phyloP scores from a whole-genome alignment of 768 basidiomycete species.

The Sistotremastrum suecicum region DNA sequence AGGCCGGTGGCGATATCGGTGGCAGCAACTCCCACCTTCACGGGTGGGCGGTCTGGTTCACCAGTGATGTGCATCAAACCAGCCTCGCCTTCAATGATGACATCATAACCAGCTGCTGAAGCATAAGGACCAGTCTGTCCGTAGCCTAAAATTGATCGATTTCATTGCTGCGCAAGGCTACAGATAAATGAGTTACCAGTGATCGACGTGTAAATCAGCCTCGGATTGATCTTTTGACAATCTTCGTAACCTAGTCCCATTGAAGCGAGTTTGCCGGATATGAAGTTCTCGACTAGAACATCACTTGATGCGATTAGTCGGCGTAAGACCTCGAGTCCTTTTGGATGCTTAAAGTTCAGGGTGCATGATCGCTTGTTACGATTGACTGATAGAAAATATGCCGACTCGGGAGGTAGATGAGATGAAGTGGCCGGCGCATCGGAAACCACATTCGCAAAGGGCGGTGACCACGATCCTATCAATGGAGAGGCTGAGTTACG shows the following conservation, averaged over 20 bases:
- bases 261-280: constrained; percentile 70
- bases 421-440: constrained; percentile 35
- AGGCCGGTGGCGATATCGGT: constrained; percentile 83
- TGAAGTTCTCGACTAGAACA: constrained; percentile 81
- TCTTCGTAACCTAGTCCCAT: constrained; percentile 82
- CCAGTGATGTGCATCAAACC: constrained; percentile 95
- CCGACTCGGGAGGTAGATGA: constrained; percentile 77
- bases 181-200: constrained; percentile 39
- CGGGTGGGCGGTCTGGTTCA: constrained; percentile 72
- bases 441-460: constrained; percentile 23
- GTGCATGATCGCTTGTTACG: constrained; percentile 84
- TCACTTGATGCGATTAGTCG: constrained; percentile 63
- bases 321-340: constrained; percentile 63
- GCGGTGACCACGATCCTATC: constrained; percentile 21
- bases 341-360: constrained; percentile 69
- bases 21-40: constrained; percentile 90
- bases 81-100: constrained; percentile 77
- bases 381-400: constrained; percentile 84
- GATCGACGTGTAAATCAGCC: constrained; percentile 78
- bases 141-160: constrained; percentile 32
- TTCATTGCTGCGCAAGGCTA: constrained; percentile 13
- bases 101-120: constrained; percentile 77
- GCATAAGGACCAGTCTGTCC: constrained; percentile 86
- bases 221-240: constrained; percentile 61
- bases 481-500: not conserved